Evolutionary conservation across 192 early-diverging fungal genomes (phyloP), one percentile per base, ranked within the genome.

Genomic region (Entrophospora sp.): DNA sequence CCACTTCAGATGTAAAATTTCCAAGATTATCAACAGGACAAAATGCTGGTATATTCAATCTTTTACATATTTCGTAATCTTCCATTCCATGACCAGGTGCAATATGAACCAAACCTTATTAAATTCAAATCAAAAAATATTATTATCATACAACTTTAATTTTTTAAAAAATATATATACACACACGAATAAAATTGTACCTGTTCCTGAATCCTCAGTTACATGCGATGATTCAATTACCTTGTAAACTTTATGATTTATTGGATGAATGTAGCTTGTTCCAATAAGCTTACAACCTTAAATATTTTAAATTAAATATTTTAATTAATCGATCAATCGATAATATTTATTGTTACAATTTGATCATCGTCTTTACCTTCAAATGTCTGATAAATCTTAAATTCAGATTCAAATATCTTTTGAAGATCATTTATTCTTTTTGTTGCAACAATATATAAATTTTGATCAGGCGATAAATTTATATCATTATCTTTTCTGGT

Each of bases 31-130:
- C 78, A 8, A 91, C 89, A 32, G 89, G 89, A 57, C 87, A 84
- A 56, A 84, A 85, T 0, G 79, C 78, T 4, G 73, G 69, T 34
- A 91, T 81, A 12, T 82, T 82, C 5, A 79, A 40, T 27, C 75
- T 45, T 16, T 75, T 72, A 58, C 86, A 77, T 1, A 68, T 72
- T 69, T 89, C 86, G 59, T 91, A 91, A 71, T 91, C 89, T n/a
- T 89, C 88, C 75, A 86, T 83, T 20, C 89, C 89, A 63, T 91
- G 89, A 14, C 89, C 89, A 1, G 89, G 89, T 5, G 89, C 89
- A 32, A 86, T 83, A 63, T 91, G 89, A 20, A 91, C 88, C n/a
- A 91, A 61, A n/a, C 89, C 87, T 46, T 65, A 69, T n/a, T n/a
- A n/a, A n/a, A n/a, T n/a, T n/a, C n/a, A n/a, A n/a, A n/a, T n/a